A percentile compares a stretch with the other conserved stretches of the same genome.
Conservation (phyloP, 2,329 filamentous ascomycete genomes). For the Chalaropsis ovoidea region DNA sequence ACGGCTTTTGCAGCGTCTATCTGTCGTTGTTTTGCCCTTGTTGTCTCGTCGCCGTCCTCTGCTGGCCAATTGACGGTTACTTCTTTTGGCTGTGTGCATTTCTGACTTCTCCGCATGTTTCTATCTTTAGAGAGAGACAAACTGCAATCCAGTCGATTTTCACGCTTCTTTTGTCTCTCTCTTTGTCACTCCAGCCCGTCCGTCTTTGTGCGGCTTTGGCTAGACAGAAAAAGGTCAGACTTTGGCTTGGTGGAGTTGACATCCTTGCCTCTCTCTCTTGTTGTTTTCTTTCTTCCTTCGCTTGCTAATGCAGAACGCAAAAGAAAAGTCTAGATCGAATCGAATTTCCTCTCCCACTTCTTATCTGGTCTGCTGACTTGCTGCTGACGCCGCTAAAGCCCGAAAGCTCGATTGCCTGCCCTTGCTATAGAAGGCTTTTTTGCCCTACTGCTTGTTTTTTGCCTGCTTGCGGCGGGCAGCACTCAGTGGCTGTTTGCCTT, state of each 20-base stretch:
- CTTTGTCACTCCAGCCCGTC: background rate
- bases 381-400: background rate
- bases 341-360: background rate
- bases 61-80: background rate
- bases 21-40: background rate
- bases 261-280: background rate
- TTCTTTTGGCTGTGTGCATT: background rate
- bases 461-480: too few relatives aligned
- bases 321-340: constrained; percentile 10
- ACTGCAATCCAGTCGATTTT: background rate
- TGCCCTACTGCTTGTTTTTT: background rate
- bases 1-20: background rate
- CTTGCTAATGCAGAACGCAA: constrained; percentile 1
- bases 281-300: background rate
- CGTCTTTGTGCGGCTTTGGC: background rate
- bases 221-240: background rate
- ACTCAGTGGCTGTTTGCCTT: background rate
- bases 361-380: background rate
- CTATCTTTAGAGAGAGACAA: constrained; percentile 4
- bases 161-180: background rate
- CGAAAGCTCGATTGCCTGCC: background rate
- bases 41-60: background rate
- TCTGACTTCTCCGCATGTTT: background rate
- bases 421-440: background rate
- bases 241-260: constrained; percentile 2